A percentile compares a stretch with the other conserved stretches of the same genome.
Conservation (phyloP, 2,329 filamentous ascomycete species). For the Penicillium sp. region DNA sequence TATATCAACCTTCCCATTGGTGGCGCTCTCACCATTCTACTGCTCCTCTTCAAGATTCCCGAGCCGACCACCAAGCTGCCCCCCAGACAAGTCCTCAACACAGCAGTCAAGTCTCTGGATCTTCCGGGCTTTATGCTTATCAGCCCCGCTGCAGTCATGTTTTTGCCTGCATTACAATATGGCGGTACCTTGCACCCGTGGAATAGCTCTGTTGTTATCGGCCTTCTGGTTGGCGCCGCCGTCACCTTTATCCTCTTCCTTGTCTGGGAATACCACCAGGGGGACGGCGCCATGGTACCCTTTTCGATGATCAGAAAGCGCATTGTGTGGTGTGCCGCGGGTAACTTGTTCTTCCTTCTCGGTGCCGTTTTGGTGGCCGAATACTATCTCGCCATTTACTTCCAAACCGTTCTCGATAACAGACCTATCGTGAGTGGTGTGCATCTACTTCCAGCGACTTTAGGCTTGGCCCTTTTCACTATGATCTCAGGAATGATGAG, state of each 20-base stretch:
- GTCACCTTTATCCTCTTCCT: constrained; percentile 38
- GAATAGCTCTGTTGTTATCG: constrained; percentile 43
- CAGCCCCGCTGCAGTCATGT: constrained; percentile 36
- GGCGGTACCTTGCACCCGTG: constrained; percentile 41
- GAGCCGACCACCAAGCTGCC: constrained; percentile 2
- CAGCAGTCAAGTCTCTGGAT: constrained; percentile 13
- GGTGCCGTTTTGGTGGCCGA: constrained; percentile 25
- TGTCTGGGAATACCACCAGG: constrained; percentile 37
- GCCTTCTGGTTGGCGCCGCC: constrained; percentile 43
- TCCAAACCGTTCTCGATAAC: constrained; percentile 41
- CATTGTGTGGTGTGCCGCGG: constrained; percentile 25
- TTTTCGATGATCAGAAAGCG: constrained; percentile 39
- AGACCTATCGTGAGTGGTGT: constrained; percentile 24
- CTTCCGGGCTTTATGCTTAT: constrained; percentile 18
- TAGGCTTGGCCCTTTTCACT: background rate
- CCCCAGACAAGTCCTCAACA: background rate
- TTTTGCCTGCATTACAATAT: constrained; percentile 49
- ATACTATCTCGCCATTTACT: constrained; percentile 51
- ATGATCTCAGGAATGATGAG: constrained; percentile 3
- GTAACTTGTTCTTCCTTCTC: constrained; percentile 4
- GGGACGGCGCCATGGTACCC: constrained; percentile 44
- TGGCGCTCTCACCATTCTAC: constrained; percentile 27
- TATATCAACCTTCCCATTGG: constrained; percentile 43
- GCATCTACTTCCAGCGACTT: constrained; percentile 17
- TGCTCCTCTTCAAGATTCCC: constrained; percentile 22